Evolutionary conservation across 1,284 basidiomycete species (phyloP), one percentile per base, ranked within the genome.

Genomic region (Puccinia polysora): DNA sequence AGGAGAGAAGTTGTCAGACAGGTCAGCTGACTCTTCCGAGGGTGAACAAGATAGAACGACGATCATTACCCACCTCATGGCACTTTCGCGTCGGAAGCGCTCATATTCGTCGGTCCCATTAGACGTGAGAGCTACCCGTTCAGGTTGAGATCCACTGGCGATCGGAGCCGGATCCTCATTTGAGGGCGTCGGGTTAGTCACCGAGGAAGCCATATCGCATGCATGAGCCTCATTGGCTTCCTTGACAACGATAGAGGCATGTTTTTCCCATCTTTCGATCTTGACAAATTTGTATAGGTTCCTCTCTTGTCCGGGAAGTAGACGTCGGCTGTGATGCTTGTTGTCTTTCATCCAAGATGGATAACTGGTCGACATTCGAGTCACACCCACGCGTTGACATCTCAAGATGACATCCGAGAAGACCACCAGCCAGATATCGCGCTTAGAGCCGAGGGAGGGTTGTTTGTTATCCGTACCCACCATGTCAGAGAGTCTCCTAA

Each of bases 331-430:
- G 28, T 53, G 62, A 12, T 63, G 47, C 20, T 71, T 71, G n/a
- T n/a, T n/a, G n/a, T 62, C 59, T 53, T 53, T 63, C 59, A 49
- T 18, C 25, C 28, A 34, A 12, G 45, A 63, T 2, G 49, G 49
- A 63, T 62, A 63, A 32, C 34, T 55, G 18, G 96, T 81, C 0
- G 93, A 92, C 59, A 97, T 79, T 4, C 87, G 88, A 0, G 95
- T 98, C 8, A 88, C 89, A 10, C 95, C 95, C 1, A 87, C 89
- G 65, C 90, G 84, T 78, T 94, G 91, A 80, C 94, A 97, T 63
- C 91, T 85, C 53, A 98, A 82, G 12, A 93, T 88, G 55, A 98
- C 94, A 79, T 98, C 95, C 69, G 93, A 93, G 82, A 98, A 97
- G 14, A 87, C 85, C 0, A 98, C 89, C 67, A 95, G 83, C 95